Evolutionary conservation across 2,329 filamentous ascomycete genomes (phyloP), one percentile per base, ranked within the genome.

Genomic region (Aspergillus quadricinctus): DNA sequence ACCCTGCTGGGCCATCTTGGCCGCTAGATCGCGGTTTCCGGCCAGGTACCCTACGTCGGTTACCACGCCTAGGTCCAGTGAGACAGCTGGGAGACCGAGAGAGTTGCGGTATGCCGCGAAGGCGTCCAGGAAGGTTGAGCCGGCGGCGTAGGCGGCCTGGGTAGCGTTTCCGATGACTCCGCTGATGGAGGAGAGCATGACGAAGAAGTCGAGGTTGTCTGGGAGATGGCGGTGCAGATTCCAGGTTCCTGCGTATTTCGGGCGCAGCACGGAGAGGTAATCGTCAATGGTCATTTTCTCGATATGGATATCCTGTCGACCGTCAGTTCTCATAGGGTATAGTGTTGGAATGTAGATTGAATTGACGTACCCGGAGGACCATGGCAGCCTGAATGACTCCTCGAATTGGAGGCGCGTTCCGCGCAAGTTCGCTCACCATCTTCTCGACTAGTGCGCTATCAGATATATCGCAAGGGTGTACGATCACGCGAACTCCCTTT

Each of bases 121-220:
- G 1, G 62, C 60, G 48, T 74, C 73, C 52, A 73, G 65, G 64
- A 69, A 77, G 11, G 68, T 65, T 49, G 68, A 69, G 7, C 64
- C 75, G 2, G 74, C 70, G 7, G 69, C 68, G 56, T 78, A 78
- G 52, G 73, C 77, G 11, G 77, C 70, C 55, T 82, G 69, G 3
- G 75, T 75, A 1, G 73, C 60, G 48, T 79, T 79, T 4, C 80
- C 79, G 3, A 79, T 64, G 6, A 80, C 60, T 2, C 73, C 72
- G 50, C 73, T 72, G 3, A 72, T 63, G 3, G 75, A 77, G 0
- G 72, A 74, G 9, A 76, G 62, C 56, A 73, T 66, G 50, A 77
- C 53, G 61, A 78, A 77, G 57, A 77, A 78, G 55, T 76, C 73
- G 5, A 70, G 50, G 43, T 71, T 37, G 1, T 27, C 11, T 9